Conservation (phyloP, 2,329 filamentous ascomycete genomes). For the Cercospora berteroae region DNA sequence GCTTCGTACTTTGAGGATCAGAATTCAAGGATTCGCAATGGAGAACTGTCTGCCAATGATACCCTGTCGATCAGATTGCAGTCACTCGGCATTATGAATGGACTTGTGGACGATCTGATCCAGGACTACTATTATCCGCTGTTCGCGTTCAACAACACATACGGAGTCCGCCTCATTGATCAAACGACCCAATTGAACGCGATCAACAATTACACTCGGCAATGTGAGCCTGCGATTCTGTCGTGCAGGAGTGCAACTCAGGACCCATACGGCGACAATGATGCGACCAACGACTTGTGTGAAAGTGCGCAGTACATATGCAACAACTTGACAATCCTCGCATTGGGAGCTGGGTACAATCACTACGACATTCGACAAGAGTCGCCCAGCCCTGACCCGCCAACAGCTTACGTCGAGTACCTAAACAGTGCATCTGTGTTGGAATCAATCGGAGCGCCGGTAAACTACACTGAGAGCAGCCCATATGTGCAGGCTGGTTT, state of each 20-base stretch:
- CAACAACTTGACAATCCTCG: conserved; percentile 27
- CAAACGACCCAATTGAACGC: conserved; percentile 49
- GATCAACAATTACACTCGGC: conserved; percentile 48
- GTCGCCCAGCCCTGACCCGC: conserved; percentile 56
- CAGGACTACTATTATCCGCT: conserved; percentile 58
- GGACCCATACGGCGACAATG: conserved; percentile 28
- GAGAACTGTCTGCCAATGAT: conserved; percentile 49
- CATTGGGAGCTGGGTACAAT: conserved; percentile 22
- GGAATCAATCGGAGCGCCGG: conserved; percentile 50
- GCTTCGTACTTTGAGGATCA: conserved; percentile 59
- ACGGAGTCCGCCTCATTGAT: conserved; percentile 59
- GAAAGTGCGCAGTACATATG: conserved; percentile 26
- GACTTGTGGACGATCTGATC: conserved; percentile 63
- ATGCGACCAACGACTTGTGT: conserved; percentile 23
- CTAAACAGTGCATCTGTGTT: conserved; percentile 50
- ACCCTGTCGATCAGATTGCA: conserved; percentile 61
- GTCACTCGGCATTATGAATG: conserved; percentile 69
- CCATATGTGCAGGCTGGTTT: conserved; percentile 45
- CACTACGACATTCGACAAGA: conserved; percentile 54
- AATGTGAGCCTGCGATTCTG: conserved; percentile 32
- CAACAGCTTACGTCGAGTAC: conserved; percentile 50
- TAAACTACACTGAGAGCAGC: conserved; percentile 51
- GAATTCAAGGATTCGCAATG: conserved; percentile 57
- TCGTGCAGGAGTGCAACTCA: conserved; percentile 36
- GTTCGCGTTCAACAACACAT: conserved; percentile 65